Evolutionary conservation across 139 green algal species (phyloP), one percentile per base, ranked within the genome.

Genomic region (Tetradesmus lagerheimii): DNA sequence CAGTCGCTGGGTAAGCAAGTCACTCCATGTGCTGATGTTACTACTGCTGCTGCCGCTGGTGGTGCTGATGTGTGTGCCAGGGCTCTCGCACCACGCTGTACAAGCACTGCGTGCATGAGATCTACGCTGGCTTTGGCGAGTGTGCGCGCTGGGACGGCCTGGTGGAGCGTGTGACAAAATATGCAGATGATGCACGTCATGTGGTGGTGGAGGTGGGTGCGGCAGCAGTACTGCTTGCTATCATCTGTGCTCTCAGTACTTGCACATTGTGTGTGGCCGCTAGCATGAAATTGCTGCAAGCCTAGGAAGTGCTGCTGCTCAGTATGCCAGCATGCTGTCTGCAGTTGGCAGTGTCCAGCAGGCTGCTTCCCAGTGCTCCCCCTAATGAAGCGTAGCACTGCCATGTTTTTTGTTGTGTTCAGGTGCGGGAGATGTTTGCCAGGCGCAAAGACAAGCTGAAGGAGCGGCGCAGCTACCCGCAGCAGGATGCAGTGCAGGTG

Each of bases 61-160:
- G 75, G n/a, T 47, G 75, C 27, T 83, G 18, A 38, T 5, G 45
- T 67, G 5, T n/a, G 50, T 31, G 47, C 25, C 80, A 91, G 81
- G 80, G 89, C 25, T 45, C 71, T 2, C 35, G 81, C 27, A 91
- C 87, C 77, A 93, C 79, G 15, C 25, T 91, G 81, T 97, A 95
- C 92, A 83, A 88, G 14, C 87, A 89, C 64, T 93, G 80, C 34
- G 92, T 94, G 79, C 93, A 95, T 39, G 96, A 98, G 89, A 93
- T 98, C 29, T 98, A 96, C 81, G 96, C 96, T 0, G 84, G 90
- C 37, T 98, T 97, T 89, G 96, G 96, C 29, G 96, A 98, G 85
- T 97, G 95, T 93, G 91, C 75, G 27, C 93, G 95, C 53, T 98
- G 95, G 95, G 96, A 98, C 67, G 96, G 96, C 43, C 93, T 97